phyloP scores from a whole-genome alignment of 1,139 yeast genomes.

The Diutina rugosa region DNA sequence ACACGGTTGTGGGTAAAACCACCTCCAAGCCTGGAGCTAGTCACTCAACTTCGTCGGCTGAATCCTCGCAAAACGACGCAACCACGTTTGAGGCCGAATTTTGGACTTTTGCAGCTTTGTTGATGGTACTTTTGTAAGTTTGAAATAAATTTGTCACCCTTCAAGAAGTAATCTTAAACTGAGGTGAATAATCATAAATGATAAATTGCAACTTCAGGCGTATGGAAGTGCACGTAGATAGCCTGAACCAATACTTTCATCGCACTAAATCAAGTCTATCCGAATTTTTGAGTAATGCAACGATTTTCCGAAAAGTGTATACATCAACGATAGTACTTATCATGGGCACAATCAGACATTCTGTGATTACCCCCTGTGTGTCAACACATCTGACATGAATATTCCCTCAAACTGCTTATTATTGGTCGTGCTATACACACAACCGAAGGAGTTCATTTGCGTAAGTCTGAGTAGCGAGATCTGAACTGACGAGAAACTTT shows the following conservation, averaged over 20 bases:
- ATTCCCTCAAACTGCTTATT: background rate
- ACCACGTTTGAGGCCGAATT: background rate
- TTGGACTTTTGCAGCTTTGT: background rate
- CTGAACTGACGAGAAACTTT: background rate
- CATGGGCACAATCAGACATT: too few relatives aligned
- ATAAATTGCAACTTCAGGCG: too few relatives aligned
- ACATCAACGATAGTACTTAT: too few relatives aligned
- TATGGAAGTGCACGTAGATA: too few relatives aligned
- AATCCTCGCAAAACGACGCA: background rate
- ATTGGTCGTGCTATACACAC: background rate
- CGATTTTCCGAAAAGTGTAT: too few relatives aligned
- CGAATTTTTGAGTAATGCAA: too few relatives aligned
- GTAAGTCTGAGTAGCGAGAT: background rate
- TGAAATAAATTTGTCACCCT: background rate
- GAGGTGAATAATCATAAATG: too few relatives aligned
- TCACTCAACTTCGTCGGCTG: background rate
- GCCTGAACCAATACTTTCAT: too few relatives aligned
- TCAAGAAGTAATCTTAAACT: too few relatives aligned
- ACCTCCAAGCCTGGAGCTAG: background rate
- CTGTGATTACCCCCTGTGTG: too few relatives aligned
- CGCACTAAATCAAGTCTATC: too few relatives aligned
- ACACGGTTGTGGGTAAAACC: background rate
- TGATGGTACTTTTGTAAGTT: background rate
- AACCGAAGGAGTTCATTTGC: background rate
- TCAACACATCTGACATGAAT: too few relatives aligned